phyloP scores from a whole-genome alignment of 2,329 filamentous ascomycete species.

The Penicillium sp. region DNA sequence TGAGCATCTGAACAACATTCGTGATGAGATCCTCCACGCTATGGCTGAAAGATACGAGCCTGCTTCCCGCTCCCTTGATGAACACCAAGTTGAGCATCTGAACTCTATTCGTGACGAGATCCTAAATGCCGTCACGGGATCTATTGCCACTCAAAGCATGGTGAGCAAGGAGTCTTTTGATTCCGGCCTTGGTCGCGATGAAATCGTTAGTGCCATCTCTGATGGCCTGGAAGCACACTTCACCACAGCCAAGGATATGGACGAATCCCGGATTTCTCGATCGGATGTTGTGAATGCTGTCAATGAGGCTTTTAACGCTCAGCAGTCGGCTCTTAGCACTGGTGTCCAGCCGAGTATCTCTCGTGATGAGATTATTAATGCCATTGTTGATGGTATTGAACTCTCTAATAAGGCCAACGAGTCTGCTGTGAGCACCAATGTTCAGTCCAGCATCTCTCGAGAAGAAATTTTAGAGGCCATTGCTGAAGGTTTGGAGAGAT shows the following conservation, averaged over 20 bases:
- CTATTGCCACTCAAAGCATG: slow-evolving; percentile 31
- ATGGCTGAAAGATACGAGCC: slow-evolving; percentile 3
- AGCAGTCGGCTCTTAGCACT: slow-evolving; percentile 31
- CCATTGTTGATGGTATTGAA: slow-evolving; percentile 25
- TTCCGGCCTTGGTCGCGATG: slow-evolving; percentile 50
- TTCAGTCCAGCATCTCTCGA: slow-evolving; percentile 45
- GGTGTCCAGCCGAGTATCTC: slow-evolving; percentile 43
- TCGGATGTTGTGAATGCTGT: slow-evolving; percentile 32
- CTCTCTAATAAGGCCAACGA: slow-evolving; percentile 34
- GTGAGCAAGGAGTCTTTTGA: slow-evolving; percentile 32
- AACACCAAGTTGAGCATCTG: slow-evolving; percentile 31
- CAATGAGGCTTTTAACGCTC: slow-evolving; percentile 33
- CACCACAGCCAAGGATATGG: slow-evolving; percentile 55
- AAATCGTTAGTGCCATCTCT: slow-evolving; percentile 59
- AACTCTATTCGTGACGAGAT: slow-evolving; percentile 33
- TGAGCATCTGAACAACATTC: slow-evolving; percentile 7
- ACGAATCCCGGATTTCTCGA: slow-evolving; percentile 32
- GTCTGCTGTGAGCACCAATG: slow-evolving; percentile 25
- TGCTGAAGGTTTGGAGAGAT: slow-evolving; percentile 51
- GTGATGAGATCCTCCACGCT: slow-evolving; percentile 36
- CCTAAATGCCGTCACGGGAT: slow-evolving; percentile 33
- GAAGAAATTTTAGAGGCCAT: slow-evolving; percentile 57
- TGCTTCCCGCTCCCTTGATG: slow-evolving; percentile 19
- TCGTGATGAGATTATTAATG: slow-evolving; percentile 40
- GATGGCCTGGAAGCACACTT: slow-evolving; percentile 54